Evolutionary conservation across 164 flowering plant genomes (phyloP), one percentile per base, ranked within the genome.

Genomic region (Buxus sempervirens): DNA sequence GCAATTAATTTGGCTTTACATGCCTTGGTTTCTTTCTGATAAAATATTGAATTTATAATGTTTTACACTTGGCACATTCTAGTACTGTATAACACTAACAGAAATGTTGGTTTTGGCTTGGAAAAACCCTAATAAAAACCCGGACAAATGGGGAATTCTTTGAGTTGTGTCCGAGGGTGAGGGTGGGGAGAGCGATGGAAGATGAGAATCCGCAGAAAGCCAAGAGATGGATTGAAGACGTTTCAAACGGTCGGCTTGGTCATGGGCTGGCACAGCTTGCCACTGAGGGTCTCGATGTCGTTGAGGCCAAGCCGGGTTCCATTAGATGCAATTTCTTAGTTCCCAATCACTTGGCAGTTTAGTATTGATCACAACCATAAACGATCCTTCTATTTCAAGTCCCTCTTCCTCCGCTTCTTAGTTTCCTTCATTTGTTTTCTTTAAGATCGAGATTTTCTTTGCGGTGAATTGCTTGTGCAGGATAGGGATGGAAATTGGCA

Each of bases 401-500:
- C 5, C 23, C 5, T 41, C 20, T 38, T 20, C 1, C 42, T 28
- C 5, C 7, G 38, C n/a, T 21, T n/a, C 1, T 48, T 53, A 20
- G 9, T 66, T 61, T 28, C 0, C 9, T 19, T 2, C 9, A 8
- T 28, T n/a, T 23, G 24, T 13, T 6, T 32, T 58, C 18, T 60
- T 19, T 16, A 7, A 6, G 5, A 9, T 4, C 9, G 1, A 28
- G 1, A 25, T 41, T 20, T 24, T 49, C 13, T 22, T 28, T 41
- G 16, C n/a, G n/a, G n/a, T n/a, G n/a, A n/a, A n/a, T n/a, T n/a
- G n/a, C n/a, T 9, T 62, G 27, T 58, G 36, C 23, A 82, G 85
- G 83, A 78, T 68, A 18, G 22, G 62, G 63, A 73, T 63, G 82
- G 82, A 55, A 79, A 79, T 60, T 81, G 86, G 84, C 78, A 77